Conservation (phyloP, 345 rosid species). For the Syzygium jambos region DNA sequence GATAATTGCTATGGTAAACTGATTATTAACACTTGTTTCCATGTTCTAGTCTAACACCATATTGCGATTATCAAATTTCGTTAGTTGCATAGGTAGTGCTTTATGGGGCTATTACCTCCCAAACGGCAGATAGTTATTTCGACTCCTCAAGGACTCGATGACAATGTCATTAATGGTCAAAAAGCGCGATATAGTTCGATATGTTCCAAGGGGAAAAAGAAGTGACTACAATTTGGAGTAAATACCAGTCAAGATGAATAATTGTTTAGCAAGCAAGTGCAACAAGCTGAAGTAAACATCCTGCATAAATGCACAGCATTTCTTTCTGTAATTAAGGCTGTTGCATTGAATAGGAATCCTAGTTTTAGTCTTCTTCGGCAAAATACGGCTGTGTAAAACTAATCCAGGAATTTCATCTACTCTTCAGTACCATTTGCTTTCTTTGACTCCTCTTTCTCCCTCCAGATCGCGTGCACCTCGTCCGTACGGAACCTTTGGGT, state of each 20-base stretch:
- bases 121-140: neutral
- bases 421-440: neutral
- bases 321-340: neutral
- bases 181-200: neutral
- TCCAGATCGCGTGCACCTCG: conserved; percentile 89
- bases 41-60: too few relatives aligned
- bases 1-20: neutral
- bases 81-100: too few relatives aligned
- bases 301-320: neutral
- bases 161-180: neutral
- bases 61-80: too few relatives aligned
- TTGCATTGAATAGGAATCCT: neutral
- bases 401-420: conserved; percentile 4
- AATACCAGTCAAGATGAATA: neutral
- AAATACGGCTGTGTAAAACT: neutral
- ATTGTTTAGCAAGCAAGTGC: neutral
- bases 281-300: neutral
- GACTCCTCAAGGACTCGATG: neutral
- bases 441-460: conserved; percentile 36
- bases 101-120: neutral
- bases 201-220: neutral
- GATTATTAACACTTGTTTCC: too few relatives aligned
- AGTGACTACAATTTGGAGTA: neutral
- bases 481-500: conserved; percentile 90
- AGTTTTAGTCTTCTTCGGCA: neutral